A percentile compares a stretch with the other conserved stretches of the same genome.
phyloP scores from a whole-genome alignment of 1,284 basidiomycete species.

The Taiwanofungus camphoratus region DNA sequence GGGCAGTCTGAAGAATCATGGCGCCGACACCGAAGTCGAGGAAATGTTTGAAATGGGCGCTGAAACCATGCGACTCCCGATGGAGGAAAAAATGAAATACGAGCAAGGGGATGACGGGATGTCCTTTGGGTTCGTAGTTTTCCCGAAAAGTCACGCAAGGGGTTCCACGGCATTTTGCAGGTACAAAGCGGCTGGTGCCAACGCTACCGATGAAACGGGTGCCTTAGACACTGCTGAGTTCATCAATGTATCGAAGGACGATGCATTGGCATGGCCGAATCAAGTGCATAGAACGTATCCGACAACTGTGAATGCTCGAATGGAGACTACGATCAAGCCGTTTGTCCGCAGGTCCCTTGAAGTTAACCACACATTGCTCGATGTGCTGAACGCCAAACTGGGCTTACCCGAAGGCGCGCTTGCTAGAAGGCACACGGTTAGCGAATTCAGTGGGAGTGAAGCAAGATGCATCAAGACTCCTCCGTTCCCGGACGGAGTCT shows the following conservation, averaged over 20 bases:
- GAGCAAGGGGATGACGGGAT: slow-evolving; percentile 29
- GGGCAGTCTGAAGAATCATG: slow-evolving; percentile 30
- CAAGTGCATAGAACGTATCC: slow-evolving; percentile 27
- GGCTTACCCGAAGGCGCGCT: slow-evolving; percentile 16
- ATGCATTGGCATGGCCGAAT: slow-evolving; percentile 27
- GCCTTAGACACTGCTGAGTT: slow-evolving; percentile 28
- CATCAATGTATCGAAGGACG: slow-evolving; percentile 28
- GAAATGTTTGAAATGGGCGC: slow-evolving; percentile 31
- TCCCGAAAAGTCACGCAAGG: no score
- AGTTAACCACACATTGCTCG: slow-evolving; percentile 28
- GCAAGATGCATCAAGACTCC: slow-evolving; percentile 13
- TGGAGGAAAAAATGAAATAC: slow-evolving; percentile 30
- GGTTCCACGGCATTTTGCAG: no score
- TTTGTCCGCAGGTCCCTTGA: slow-evolving; percentile 28
- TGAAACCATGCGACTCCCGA: slow-evolving; percentile 27
- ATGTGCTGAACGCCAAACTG: slow-evolving; percentile 28
- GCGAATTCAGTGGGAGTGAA: slow-evolving; percentile 10
- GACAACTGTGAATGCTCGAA: slow-evolving; percentile 25
- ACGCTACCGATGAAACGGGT: slow-evolving; percentile 29
- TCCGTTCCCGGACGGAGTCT: slow-evolving; percentile 3
- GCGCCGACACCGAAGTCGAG: slow-evolving; percentile 25
- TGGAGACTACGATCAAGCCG: slow-evolving; percentile 25
- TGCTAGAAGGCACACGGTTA: slow-evolving; percentile 8
- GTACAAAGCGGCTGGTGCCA: slow-evolving; percentile 28
- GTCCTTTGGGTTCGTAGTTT: slow-evolving; percentile 24